Evolutionary conservation across 139 green algal genomes (phyloP).

Genomic region (Asterochloris erici): DNA sequence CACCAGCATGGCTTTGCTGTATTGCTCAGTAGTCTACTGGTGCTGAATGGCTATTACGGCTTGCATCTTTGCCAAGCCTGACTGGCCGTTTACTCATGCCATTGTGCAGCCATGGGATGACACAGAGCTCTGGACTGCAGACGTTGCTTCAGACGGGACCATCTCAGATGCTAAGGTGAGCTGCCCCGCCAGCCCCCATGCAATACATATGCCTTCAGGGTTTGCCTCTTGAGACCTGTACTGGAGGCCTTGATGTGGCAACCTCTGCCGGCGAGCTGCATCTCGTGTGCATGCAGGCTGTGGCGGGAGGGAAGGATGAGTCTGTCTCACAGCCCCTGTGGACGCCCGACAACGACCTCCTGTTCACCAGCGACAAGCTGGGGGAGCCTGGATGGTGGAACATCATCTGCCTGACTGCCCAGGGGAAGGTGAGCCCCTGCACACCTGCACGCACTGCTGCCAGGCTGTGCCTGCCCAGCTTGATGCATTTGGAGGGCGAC

Average conservation of each 20-base stretch:
- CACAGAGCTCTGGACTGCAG: conserved; percentile 47
- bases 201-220: too few species aligned
- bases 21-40: too few species aligned
- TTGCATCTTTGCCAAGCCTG: too few species aligned
- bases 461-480: background rate
- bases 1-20: too few species aligned
- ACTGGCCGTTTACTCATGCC: too few species aligned
- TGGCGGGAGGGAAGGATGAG: conserved; percentile 28
- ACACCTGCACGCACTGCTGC: background rate
- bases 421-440: conserved; percentile 23
- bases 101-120: conserved; percentile 52
- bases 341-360: conserved; percentile 38
- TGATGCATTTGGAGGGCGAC: background rate
- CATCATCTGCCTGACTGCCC: conserved; percentile 31
- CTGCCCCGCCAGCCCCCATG: too few species aligned
- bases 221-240: too few species aligned
- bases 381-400: conserved; percentile 60
- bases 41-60: too few species aligned
- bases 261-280: too few species aligned
- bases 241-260: too few species aligned
- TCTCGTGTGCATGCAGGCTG: background rate
- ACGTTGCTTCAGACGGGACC: conserved; percentile 34
- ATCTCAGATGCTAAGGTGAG: conserved; percentile 12
- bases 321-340: conserved; percentile 55
- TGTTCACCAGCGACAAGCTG: conserved; percentile 50